Evolutionary conservation across 2,329 filamentous ascomycete species (phyloP).

Genomic region (Penicillium expansum): DNA sequence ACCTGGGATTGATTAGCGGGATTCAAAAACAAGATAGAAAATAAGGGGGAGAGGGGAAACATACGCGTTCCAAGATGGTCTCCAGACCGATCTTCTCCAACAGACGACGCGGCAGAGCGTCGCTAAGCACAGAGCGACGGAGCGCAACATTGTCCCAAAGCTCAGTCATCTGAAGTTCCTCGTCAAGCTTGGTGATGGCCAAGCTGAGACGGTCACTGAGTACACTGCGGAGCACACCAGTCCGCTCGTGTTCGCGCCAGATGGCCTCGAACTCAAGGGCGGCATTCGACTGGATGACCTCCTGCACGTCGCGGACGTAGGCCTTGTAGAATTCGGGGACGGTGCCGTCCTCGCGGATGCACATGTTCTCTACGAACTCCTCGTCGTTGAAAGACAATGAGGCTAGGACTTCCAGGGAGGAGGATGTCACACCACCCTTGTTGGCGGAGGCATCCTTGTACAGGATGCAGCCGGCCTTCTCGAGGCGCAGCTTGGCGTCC

Average conservation of each 20-base stretch:
- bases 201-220: constrained; percentile 86
- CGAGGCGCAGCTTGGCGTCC: constrained; percentile 91
- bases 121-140: constrained; percentile 71
- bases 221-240: constrained; percentile 74
- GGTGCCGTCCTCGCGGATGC: constrained; percentile 71
- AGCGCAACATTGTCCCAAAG: constrained; percentile 83
- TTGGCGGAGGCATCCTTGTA: constrained; percentile 99
- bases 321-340: constrained; percentile 87
- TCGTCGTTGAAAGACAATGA: constrained; percentile 91
- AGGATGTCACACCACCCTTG: constrained; percentile 97
- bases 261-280: constrained; percentile 95
- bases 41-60: constrained; percentile 26
- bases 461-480: constrained; percentile 89
- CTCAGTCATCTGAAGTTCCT: constrained; percentile 90
- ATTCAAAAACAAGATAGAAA: neutral
- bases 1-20: constrained; percentile 52
- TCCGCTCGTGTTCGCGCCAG: constrained; percentile 88
- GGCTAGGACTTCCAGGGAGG: constrained; percentile 91
- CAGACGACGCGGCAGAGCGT: constrained; percentile 81
- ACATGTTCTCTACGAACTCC: constrained; percentile 91
- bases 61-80: constrained; percentile 74
- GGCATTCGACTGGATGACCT: constrained; percentile 86
- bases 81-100: constrained; percentile 88
- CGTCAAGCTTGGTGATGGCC: constrained; percentile 93
- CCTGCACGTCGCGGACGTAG: constrained; percentile 90